phyloP scores from a whole-genome alignment of 768 basidiomycete genomes.

The Phanerodontia chrysosporium region DNA sequence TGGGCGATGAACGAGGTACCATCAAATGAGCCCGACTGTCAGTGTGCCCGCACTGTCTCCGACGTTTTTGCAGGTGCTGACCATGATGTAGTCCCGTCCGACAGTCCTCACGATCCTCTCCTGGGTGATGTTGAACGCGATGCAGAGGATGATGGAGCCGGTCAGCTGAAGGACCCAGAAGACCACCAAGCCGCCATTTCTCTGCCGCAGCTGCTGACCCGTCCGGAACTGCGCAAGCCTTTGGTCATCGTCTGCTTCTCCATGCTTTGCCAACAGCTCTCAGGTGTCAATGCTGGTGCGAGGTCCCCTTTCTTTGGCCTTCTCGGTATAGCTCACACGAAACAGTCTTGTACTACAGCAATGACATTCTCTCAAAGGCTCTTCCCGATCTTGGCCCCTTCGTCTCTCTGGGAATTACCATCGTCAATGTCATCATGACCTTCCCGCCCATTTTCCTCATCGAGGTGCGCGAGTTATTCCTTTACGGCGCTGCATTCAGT shows the following conservation, averaged over 20 bases:
- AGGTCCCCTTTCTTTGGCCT: background rate
- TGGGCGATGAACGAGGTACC: conserved; percentile 41
- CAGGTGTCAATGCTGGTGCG: conserved; percentile 78
- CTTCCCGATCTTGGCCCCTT: conserved; percentile 78
- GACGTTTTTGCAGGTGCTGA: background rate
- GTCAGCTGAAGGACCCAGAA: conserved; percentile 16
- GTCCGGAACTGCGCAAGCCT: conserved; percentile 54
- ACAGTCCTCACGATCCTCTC: conserved; percentile 36
- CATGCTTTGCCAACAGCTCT: conserved; percentile 78
- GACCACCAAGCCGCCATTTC: conserved; percentile 37
- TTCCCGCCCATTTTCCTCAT: conserved; percentile 86
- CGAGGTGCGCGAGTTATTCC: conserved; percentile 49
- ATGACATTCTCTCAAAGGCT: conserved; percentile 76
- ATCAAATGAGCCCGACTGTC: conserved; percentile 6
- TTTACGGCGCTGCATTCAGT: background rate
- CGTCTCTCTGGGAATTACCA: conserved; percentile 78
- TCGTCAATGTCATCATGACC: conserved; percentile 80
- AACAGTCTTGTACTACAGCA: conserved; percentile 86
- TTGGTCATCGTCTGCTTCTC: conserved; percentile 62
- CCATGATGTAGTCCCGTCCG: background rate
- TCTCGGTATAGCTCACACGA: background rate
- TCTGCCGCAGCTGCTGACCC: conserved; percentile 46
- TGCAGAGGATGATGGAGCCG: conserved; percentile 15
- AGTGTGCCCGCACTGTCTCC: background rate
- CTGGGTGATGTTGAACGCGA: conserved; percentile 30